Conservation (phyloP, 1,139 yeast genomes). For the Pichia terricola region DNA sequence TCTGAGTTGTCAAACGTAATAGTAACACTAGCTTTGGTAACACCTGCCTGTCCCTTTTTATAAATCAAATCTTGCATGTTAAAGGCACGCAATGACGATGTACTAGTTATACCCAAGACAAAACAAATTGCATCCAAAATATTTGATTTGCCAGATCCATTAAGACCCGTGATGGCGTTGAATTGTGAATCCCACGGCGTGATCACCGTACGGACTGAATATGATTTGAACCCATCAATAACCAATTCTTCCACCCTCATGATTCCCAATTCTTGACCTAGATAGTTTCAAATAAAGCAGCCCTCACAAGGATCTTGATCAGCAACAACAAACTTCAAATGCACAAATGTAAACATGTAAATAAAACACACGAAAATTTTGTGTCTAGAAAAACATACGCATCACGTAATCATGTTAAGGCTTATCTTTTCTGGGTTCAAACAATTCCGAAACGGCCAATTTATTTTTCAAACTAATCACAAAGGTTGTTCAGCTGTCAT, state of each 20-base stretch:
- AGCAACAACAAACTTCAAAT: not conserved
- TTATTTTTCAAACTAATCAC: no score
- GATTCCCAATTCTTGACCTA: not conserved
- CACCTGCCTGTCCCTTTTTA: slow-evolving; percentile 97
- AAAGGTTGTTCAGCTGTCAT: no score
- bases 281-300: not conserved
- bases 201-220: slow-evolving; percentile 93
- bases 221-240: slow-evolving; percentile 95
- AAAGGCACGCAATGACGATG: slow-evolving; percentile 90
- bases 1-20: slow-evolving; percentile 88
- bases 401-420: no score
- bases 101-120: slow-evolving; percentile 92
- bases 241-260: slow-evolving; percentile 95
- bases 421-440: no score
- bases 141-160: slow-evolving; percentile 96
- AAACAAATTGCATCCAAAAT: slow-evolving; percentile 95
- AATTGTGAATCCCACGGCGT: slow-evolving; percentile 94
- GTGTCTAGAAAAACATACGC: no score
- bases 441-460: no score
- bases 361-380: no score
- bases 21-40: slow-evolving; percentile 93
- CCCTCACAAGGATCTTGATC: not conserved
- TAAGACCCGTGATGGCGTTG: slow-evolving; percentile 94
- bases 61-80: slow-evolving; percentile 89
- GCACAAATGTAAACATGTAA: no score